Evolutionary conservation across 352 stramenopile genomes (phyloP), one percentile per base, ranked within the genome.

Genomic region (Globisporangium radiosum): DNA sequence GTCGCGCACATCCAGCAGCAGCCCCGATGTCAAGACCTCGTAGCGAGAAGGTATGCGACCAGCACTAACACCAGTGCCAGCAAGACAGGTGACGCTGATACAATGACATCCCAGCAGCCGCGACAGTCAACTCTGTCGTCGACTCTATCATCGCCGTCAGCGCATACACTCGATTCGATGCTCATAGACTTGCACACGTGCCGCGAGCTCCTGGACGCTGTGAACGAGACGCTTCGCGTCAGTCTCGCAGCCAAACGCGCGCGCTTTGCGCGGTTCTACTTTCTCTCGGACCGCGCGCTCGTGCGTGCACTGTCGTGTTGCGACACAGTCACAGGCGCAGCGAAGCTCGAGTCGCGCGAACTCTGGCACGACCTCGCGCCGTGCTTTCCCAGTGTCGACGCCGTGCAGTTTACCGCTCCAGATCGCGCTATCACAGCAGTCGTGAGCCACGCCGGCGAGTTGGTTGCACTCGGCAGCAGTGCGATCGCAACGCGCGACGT

Each of bases 211-310:
- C 54, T 92, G 7, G 81, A 91, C 48, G 62, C 47, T 8, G 59
- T 83, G 0, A 64, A 73, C 7, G 68, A 75, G 33, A 72, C 58
- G 14, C 47, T 93, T 17, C 73, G 63, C 5, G 48, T 78, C 2
- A 72, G 72, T 0, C 71, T 93, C 17, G 78, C 90, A 25, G 47
- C 15, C 3, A 86, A 85, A 10, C 76, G 79, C 10, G 49, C 63
- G 7, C 67, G 70, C 14, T 93, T 93, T 53, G 59, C 78, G 37
- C 76, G 84, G 0, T 89, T 90, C 64, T 90, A 75, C 53, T 84
- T 90, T 5, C 58, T 93, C 2, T 86, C 77, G 0, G 81, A 93
- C 25, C n/a, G 42, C 11, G 76, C 88, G 45, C 44, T 93, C 4
- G 74, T 91, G 1, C 50, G 62, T 4, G 71, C 68, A 0, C 69